Evolutionary conservation across 2,329 filamentous ascomycete species (phyloP).

Genomic region (Aspergillus phoenicis): DNA sequence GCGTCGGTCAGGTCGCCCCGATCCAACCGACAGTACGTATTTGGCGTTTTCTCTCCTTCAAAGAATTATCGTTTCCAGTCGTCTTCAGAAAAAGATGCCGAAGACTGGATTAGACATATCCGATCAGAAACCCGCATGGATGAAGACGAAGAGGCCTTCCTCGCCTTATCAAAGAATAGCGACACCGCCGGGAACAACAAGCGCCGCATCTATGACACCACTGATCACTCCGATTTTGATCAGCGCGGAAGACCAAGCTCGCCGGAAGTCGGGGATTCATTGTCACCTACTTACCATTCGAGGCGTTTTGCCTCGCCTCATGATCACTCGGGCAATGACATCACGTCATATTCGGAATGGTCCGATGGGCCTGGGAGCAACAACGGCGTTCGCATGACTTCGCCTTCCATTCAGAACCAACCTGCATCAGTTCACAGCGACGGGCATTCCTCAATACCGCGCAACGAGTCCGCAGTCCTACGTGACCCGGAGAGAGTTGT

Average conservation of each 20-base stretch:
- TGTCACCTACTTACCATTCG: slow-evolving; percentile 31
- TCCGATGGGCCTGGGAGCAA: slow-evolving; percentile 60
- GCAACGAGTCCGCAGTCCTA: slow-evolving; percentile 56
- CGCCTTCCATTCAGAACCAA: slow-evolving; percentile 34
- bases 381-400: slow-evolving; percentile 27
- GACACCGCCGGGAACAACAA: slow-evolving; percentile 28
- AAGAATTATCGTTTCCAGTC: slow-evolving; percentile 92
- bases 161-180: slow-evolving; percentile 42
- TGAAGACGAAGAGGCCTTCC: slow-evolving; percentile 83
- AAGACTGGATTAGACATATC: slow-evolving; percentile 84
- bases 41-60: slow-evolving; percentile 87
- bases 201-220: slow-evolving; percentile 41
- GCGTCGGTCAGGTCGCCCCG: slow-evolving; percentile 87
- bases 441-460: slow-evolving; percentile 39
- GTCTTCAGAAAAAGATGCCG: slow-evolving; percentile 69
- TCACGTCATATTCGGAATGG: slow-evolving; percentile 83
- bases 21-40: slow-evolving; percentile 81
- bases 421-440: slow-evolving; percentile 32
- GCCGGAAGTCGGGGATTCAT: slow-evolving; percentile 36
- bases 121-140: slow-evolving; percentile 79
- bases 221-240: slow-evolving; percentile 48
- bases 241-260: slow-evolving; percentile 35
- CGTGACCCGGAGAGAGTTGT: slow-evolving; percentile 85
- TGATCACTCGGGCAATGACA: slow-evolving; percentile 65
- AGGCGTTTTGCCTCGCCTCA: slow-evolving; percentile 42